Conservation (phyloP, 768 basidiomycete genomes). For the Suillus subaureus region DNA sequence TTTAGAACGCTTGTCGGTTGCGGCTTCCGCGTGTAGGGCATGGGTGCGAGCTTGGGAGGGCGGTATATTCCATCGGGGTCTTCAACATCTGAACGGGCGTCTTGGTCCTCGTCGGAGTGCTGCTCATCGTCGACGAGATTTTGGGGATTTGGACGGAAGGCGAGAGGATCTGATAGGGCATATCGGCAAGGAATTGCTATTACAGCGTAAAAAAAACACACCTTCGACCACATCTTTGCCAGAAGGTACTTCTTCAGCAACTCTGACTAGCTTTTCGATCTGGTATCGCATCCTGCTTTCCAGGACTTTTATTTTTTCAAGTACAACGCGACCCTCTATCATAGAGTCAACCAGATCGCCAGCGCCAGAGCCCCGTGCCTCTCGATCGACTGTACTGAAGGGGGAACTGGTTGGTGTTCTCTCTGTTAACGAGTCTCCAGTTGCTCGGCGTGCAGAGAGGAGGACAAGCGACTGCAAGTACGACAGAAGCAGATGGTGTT, state of each 20-base stretch:
- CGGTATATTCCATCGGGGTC: conserved; percentile 74
- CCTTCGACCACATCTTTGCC: conserved; percentile 56
- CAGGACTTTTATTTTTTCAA: conserved; percentile 86
- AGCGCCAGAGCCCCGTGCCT: conserved; percentile 52
- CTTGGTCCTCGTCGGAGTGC: conserved; percentile 32
- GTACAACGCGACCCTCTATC: conserved; percentile 76
- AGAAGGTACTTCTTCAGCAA: conserved; percentile 63
- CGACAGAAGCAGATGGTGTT: conserved; percentile 80
- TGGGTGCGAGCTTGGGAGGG: conserved; percentile 86
- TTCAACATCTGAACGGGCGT: conserved; percentile 15
- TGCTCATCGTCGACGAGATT: conserved; percentile 57
- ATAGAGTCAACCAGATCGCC: conserved; percentile 82
- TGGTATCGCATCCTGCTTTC: conserved; percentile 92
- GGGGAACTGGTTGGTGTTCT: conserved; percentile 50
- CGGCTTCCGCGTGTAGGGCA: conserved; percentile 78
- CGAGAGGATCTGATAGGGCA: conserved; percentile 71
- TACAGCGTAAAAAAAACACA: conserved; percentile 32
- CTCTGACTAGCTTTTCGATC: conserved; percentile 87
- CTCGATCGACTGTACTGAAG: conserved; percentile 53
- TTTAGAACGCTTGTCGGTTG: conserved; percentile 45
- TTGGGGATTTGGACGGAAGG: conserved; percentile 88
- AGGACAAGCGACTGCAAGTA: conserved; percentile 86
- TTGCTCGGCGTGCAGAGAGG: conserved; percentile 65
- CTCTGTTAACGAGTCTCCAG: conserved; percentile 62
- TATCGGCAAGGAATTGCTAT: conserved; percentile 2